Evolutionary conservation across 345 rosid genomes (phyloP).

Genomic region (Dimocarpus longan): DNA sequence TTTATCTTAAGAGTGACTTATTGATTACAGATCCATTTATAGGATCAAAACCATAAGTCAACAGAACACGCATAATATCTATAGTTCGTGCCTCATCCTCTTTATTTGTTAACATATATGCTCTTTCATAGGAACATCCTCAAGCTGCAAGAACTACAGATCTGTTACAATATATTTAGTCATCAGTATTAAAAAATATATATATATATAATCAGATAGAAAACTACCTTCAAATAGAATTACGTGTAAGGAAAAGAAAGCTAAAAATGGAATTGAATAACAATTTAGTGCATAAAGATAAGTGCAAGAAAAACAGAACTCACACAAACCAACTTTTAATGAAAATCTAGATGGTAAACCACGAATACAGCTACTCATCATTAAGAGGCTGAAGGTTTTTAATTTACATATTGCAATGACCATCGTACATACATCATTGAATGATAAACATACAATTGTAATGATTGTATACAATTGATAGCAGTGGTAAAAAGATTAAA

Average conservation of each 20-base stretch:
- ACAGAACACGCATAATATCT: slow-evolving; percentile 83
- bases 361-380: neutral
- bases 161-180: slow-evolving; percentile 51
- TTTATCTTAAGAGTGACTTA: slow-evolving; percentile 65
- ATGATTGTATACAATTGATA: neutral
- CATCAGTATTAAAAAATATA: too few relatives aligned
- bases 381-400: neutral
- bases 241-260: neutral
- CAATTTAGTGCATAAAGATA: neutral
- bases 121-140: slow-evolving; percentile 87
- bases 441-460: neutral
- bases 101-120: slow-evolving; percentile 78
- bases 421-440: neutral
- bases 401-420: neutral
- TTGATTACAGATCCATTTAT: slow-evolving; percentile 56
- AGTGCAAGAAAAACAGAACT: neutral
- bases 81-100: slow-evolving; percentile 93
- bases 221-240: neutral
- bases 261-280: neutral
- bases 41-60: slow-evolving; percentile 77
- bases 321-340: neutral
- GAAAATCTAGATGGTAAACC: neutral
- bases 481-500: neutral
- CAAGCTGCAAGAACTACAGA: slow-evolving; percentile 92
- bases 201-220: slow-evolving; percentile 21